Conservation (phyloP, 306 rosid genomes). For the Castanea crenata region DNA sequence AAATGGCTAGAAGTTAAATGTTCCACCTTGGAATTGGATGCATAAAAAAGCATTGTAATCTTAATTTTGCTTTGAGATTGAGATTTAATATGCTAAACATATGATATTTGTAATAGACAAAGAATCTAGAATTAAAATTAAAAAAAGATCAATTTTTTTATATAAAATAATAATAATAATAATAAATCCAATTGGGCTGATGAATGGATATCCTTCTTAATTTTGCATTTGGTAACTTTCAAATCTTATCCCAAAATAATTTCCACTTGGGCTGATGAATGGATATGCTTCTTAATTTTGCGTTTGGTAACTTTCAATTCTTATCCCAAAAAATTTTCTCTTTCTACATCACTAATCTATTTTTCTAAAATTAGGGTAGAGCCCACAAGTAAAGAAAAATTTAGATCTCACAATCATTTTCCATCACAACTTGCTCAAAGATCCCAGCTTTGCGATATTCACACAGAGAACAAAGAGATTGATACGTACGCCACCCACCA, state of each 20-base stretch:
- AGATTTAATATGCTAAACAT: too few relatives aligned
- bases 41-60: too few relatives aligned
- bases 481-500: constrained; percentile 33
- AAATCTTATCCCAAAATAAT: too few relatives aligned
- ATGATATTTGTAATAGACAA: too few relatives aligned
- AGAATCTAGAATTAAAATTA: too few relatives aligned
- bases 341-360: constrained; percentile 1
- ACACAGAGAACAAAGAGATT: constrained; percentile 18
- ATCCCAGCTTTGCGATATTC: constrained; percentile 17
- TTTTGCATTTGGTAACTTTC: too few relatives aligned
- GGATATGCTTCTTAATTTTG: background rate
- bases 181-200: too few relatives aligned
- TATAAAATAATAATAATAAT: too few relatives aligned
- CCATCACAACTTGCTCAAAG: background rate
- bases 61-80: background rate
- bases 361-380: constrained; percentile 17
- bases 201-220: too few relatives aligned
- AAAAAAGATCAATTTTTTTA: too few relatives aligned
- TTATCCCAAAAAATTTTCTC: background rate
- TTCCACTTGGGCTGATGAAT: background rate
- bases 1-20: too few relatives aligned
- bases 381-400: background rate
- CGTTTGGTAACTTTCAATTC: background rate
- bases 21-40: too few relatives aligned
- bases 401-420: constrained; percentile 2